A percentile compares a stretch with the other conserved stretches of the same genome.
Conservation (phyloP, 2,329 filamentous ascomycete species). For the Pseudogymnoascus sp. region DNA sequence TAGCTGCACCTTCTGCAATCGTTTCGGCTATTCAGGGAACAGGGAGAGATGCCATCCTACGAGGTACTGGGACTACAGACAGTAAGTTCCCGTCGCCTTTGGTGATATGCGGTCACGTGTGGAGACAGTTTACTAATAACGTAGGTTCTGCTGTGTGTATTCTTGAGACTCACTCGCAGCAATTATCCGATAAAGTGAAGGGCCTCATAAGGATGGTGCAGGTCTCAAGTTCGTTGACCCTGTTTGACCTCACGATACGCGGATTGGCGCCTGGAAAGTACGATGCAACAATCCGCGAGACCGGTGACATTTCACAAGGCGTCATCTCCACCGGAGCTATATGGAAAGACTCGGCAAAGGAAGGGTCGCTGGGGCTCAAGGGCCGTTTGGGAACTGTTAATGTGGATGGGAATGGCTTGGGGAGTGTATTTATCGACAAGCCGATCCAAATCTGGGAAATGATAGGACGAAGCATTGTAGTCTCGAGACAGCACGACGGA, state of each 20-base stretch:
- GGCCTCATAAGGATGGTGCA: slow-evolving; percentile 92
- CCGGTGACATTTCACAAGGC: slow-evolving; percentile 77
- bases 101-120: slow-evolving; percentile 8
- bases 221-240: slow-evolving; percentile 65
- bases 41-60: slow-evolving; percentile 86
- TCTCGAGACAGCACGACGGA: slow-evolving; percentile 57
- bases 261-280: slow-evolving; percentile 77
- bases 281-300: slow-evolving; percentile 73
- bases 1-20: slow-evolving; percentile 78
- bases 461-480: slow-evolving; percentile 85
- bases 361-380: slow-evolving; percentile 37
- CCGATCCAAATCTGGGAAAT: slow-evolving; percentile 89
- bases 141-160: slow-evolving; percentile 83
- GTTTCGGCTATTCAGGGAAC: slow-evolving; percentile 82
- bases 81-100: slow-evolving; percentile 47
- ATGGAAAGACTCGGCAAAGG: slow-evolving; percentile 47
- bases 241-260: slow-evolving; percentile 79
- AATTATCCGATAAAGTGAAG: slow-evolving; percentile 59
- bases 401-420: slow-evolving; percentile 66
- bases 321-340: slow-evolving; percentile 74
- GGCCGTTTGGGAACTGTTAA: slow-evolving; percentile 67
- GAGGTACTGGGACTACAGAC: slow-evolving; percentile 77
- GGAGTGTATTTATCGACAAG: slow-evolving; percentile 71
- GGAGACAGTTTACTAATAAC: slow-evolving; percentile 20
- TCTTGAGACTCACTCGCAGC: slow-evolving; percentile 68